phyloP scores from a whole-genome alignment of 2,329 filamentous ascomycete species.

The Emergomyces pasteurianus region DNA sequence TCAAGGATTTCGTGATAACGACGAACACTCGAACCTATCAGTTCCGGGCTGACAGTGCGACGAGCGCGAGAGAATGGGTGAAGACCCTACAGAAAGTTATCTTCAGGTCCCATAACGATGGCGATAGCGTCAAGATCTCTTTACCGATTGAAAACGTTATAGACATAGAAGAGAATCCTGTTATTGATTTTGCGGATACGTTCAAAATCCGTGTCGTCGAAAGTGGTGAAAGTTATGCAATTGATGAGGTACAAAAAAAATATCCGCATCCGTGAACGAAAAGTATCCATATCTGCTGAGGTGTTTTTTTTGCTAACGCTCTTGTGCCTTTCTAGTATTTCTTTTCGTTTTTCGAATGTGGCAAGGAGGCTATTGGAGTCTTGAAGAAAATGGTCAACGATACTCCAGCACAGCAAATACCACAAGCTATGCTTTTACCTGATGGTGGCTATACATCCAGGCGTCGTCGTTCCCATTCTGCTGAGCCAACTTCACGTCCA shows the following conservation, averaged over 20 bases:
- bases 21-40: slow-evolving; percentile 75
- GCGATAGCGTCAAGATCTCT: slow-evolving; percentile 92
- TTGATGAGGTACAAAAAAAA: slow-evolving; percentile 62
- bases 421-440: slow-evolving; percentile 18
- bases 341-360: slow-evolving; percentile 86
- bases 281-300: not conserved
- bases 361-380: slow-evolving; percentile 69
- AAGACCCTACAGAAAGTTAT: slow-evolving; percentile 89
- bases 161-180: slow-evolving; percentile 82
- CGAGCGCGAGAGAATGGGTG: slow-evolving; percentile 93
- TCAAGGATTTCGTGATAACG: slow-evolving; percentile 63
- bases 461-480: not conserved
- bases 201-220: slow-evolving; percentile 89
- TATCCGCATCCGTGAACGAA: not conserved
- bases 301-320: slow-evolving; percentile 9
- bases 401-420: slow-evolving; percentile 38
- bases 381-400: slow-evolving; percentile 62
- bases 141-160: slow-evolving; percentile 79
- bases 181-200: slow-evolving; percentile 85
- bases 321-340: slow-evolving; percentile 56
- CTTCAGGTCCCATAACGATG: slow-evolving; percentile 89
- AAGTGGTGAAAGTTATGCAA: slow-evolving; percentile 84
- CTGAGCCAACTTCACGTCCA: not conserved
- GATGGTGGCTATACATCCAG: slow-evolving; percentile 8
- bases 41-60: slow-evolving; percentile 76